Evolutionary conservation across 108 stramenopile genomes (phyloP), one percentile per base, ranked within the genome.

Genomic region (Tribonema minus): DNA sequence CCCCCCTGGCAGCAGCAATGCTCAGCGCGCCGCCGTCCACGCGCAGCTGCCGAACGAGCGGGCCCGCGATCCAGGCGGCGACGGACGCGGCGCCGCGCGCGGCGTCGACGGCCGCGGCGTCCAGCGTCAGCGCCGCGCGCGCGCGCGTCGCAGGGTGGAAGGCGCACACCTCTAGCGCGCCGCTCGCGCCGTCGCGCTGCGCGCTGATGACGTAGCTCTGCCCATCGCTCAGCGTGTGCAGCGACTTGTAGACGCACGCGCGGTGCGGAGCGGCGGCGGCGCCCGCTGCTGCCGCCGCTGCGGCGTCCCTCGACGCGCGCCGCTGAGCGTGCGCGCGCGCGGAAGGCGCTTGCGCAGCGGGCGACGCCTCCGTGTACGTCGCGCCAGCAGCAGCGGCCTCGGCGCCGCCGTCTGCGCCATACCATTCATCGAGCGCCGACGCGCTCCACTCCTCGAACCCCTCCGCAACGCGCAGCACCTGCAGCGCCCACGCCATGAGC

Each of bases 401-500:
- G 20, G 46, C 20, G 46, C 46, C 46, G 46, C 46, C 20, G 46
- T 54, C 46, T 15, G 46, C 46, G 20, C 15, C 46, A 37, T 79
- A 79, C 77, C 77, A 79, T 15, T 67, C 37, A 34, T 69, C 77
- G 31, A 79, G 67, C 20, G 77, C 77, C n/a, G 3, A 26, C 39
- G 3, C 31, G n/a, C 77, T 79, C 77, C 77, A 79, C 4, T 61
- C 61, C 2, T 30, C 67, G n/a, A 79, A 79, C 64, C 46, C 65
- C 37, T 79, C 60, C 3, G 33, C 41, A 37, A 2, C 40, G 2
- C 54, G 77, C 28, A 79, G 68, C 37, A 40, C 67, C 61, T 79
- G 64, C 31, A 79, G 77, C 61, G 32, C 67, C 77, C 77, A 79
- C 0, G 77, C 77, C 32, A 63, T 66, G 28, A 79, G 77, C 20